Evolutionary conservation across 352 stramenopile genomes (phyloP).

Genomic region (Phytophthora tubulina): DNA sequence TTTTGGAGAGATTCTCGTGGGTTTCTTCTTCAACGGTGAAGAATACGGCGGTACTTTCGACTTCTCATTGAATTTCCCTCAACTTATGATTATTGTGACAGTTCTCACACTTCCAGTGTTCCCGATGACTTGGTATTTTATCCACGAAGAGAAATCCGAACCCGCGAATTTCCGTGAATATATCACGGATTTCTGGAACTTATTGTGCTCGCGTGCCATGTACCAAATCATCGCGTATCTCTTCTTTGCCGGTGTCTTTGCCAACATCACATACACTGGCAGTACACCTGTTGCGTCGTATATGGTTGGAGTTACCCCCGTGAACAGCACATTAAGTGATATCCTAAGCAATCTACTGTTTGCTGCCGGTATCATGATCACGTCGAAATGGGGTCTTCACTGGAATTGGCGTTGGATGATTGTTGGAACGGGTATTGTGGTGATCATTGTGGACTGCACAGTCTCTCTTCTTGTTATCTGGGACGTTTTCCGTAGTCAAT

Average conservation of each 20-base stretch:
- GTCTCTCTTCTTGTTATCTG: slow-evolving; percentile 38
- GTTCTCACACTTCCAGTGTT: slow-evolving; percentile 29
- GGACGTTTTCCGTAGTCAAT: slow-evolving; percentile 45
- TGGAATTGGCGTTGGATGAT: slow-evolving; percentile 53
- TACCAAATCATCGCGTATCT: slow-evolving; percentile 49
- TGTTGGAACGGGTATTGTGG: slow-evolving; percentile 23
- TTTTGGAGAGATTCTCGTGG: slow-evolving; percentile 41
- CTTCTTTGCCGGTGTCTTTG: slow-evolving; percentile 43
- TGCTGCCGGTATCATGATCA: slow-evolving; percentile 38
- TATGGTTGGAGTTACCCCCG: slow-evolving; percentile 38
- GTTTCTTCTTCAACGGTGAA: slow-evolving; percentile 60
- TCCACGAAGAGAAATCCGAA: slow-evolving; percentile 39
- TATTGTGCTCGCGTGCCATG: slow-evolving; percentile 37
- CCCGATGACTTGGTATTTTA: slow-evolving; percentile 44
- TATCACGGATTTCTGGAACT: slow-evolving; percentile 34
- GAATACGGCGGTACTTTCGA: slow-evolving; percentile 65
- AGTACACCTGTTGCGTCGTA: slow-evolving; percentile 24
- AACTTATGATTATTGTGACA: slow-evolving; percentile 52
- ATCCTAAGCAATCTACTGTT: slow-evolving; percentile 46
- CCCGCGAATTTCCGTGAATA: slow-evolving; percentile 29
- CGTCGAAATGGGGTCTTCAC: slow-evolving; percentile 41
- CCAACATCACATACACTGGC: slow-evolving; percentile 36
- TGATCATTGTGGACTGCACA: slow-evolving; percentile 31
- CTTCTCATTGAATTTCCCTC: slow-evolving; percentile 57
- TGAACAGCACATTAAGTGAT: slow-evolving; percentile 37